Evolutionary conservation across 441 rosid genomes (phyloP), one percentile per base, ranked within the genome.

Genomic region (Biscutella laevigata): DNA sequence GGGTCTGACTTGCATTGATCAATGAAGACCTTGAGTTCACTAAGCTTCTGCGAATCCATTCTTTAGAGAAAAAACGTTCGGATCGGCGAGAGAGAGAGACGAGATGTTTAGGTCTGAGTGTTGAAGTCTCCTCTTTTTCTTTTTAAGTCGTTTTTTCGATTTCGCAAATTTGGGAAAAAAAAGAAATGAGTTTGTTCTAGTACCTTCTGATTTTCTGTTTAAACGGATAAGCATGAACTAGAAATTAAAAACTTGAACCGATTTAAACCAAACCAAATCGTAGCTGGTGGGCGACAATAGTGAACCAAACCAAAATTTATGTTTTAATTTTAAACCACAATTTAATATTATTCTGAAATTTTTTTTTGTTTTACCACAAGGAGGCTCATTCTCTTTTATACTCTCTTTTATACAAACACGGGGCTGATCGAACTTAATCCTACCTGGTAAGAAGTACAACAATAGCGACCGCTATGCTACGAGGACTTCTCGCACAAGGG

Each of bases 1-100:
- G 98, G 97, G 59, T 79, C 43, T 35, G 94, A 79, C 72, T 80
- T 77, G 80, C 96, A 86, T 76, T 67, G 81, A 30, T 82, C 80
- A 57, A 88, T 62, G 74, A 92, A 84, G 26, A 49, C 57, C 75
- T 81, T 78, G 58, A 92, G 65, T 38, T 88, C 82, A 12, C 61
- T 63, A 43, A 87, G 58, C 64, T 80, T 87, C 61, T 53, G 34
- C 1, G 82, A 61, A 35, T 91, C 98, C 98, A 91, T 91, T 28
- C 0, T 56, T 9, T 13, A n/a, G 47, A 22, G 46, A 16, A 38
- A 16, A 25, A 22, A 7, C 6, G 0, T 46, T 48, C 14, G n/a
- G 67, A 67, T 66, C 71, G 50, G 65, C 32, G 54, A 29, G 12
- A 12, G 19, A 33, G 38, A 36, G 15, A 25, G 13, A 34, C 6